Evolutionary conservation across 1,284 basidiomycete species (phyloP).

Genomic region (Cystobasidium pallidum): DNA sequence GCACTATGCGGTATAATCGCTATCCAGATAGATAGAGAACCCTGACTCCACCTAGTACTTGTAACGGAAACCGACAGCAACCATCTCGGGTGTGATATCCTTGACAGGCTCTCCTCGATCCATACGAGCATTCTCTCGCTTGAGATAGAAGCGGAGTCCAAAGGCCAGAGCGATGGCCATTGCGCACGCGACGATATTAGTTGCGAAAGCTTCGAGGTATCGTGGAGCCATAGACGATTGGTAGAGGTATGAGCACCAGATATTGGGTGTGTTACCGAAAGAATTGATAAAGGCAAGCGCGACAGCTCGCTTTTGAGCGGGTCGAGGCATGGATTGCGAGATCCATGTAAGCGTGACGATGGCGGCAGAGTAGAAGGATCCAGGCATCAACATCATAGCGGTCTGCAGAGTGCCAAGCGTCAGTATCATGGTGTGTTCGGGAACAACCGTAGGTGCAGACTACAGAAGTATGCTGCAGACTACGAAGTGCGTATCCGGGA

Average conservation of each 20-base stretch:
- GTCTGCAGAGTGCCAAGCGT: neutral
- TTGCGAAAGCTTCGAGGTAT: slow-evolving; percentile 55
- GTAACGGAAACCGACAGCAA: slow-evolving; percentile 32
- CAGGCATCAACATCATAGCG: slow-evolving; percentile 50
- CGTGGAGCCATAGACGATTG: slow-evolving; percentile 50
- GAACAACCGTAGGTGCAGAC: no score
- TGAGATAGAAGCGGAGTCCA: slow-evolving; percentile 52
- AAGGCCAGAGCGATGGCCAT: slow-evolving; percentile 52
- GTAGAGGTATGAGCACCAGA: slow-evolving; percentile 56
- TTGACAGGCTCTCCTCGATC: slow-evolving; percentile 53
- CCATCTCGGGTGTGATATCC: slow-evolving; percentile 34
- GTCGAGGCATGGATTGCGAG: slow-evolving; percentile 55
- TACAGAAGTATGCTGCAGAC: no score
- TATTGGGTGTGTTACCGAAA: slow-evolving; percentile 57
- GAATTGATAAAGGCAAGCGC: slow-evolving; percentile 58
- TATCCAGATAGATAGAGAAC: no score
- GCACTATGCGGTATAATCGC: no score
- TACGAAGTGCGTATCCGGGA: neutral
- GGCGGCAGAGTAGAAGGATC: slow-evolving; percentile 55
- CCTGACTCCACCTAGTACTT: slow-evolving; percentile 22
- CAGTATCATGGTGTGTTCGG: no score
- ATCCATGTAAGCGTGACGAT: slow-evolving; percentile 52
- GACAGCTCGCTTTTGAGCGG: slow-evolving; percentile 57
- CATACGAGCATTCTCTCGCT: slow-evolving; percentile 54
- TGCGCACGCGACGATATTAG: slow-evolving; percentile 56